A percentile compares a stretch with the other conserved stretches of the same genome.
These are phyloP conservation scores for Aspergillus thermomutatus DNA, from an alignment of 2,329 filamentous ascomycete genomes.

Conservation along the genomic window DNA sequence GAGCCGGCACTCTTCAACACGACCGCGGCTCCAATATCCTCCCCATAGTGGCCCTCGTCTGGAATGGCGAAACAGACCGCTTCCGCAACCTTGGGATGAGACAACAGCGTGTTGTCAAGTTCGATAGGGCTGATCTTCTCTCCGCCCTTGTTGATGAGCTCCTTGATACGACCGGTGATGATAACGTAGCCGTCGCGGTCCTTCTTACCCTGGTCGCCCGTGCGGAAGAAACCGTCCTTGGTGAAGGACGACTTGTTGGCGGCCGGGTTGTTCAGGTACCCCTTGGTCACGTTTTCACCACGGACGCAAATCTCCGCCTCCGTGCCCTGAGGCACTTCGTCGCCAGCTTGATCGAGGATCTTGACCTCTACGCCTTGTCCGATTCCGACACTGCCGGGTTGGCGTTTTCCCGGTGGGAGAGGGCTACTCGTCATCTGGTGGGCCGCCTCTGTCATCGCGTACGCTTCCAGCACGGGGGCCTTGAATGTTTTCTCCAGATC, in stretches of 20 bases:
- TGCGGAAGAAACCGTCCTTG: slow-evolving; percentile 76
- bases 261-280: slow-evolving; percentile 77
- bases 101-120: slow-evolving; percentile 75
- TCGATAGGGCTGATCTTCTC: slow-evolving; percentile 90
- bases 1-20: slow-evolving; percentile 66
- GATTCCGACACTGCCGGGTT: slow-evolving; percentile 77
- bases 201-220: slow-evolving; percentile 78
- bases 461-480: slow-evolving; percentile 82
- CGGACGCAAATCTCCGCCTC: slow-evolving; percentile 81
- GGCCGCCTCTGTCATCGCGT: slow-evolving; percentile 88
- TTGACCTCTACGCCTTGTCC: slow-evolving; percentile 79
- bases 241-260: slow-evolving; percentile 75
- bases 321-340: slow-evolving; percentile 63
- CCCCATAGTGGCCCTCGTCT: slow-evolving; percentile 72
- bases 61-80: slow-evolving; percentile 81
- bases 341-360: slow-evolving; percentile 69
- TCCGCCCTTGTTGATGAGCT: slow-evolving; percentile 83
- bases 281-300: slow-evolving; percentile 78
- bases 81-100: slow-evolving; percentile 69
- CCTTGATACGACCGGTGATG: slow-evolving; percentile 90
- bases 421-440: slow-evolving; percentile 54
- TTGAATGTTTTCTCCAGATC: slow-evolving; percentile 72
- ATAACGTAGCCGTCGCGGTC: slow-evolving; percentile 78
- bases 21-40: slow-evolving; percentile 74
- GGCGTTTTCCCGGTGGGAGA: slow-evolving; percentile 66